Evolutionary conservation across 176 grass and related monocot genomes (phyloP).

Genomic region (Hordeum marinum): DNA sequence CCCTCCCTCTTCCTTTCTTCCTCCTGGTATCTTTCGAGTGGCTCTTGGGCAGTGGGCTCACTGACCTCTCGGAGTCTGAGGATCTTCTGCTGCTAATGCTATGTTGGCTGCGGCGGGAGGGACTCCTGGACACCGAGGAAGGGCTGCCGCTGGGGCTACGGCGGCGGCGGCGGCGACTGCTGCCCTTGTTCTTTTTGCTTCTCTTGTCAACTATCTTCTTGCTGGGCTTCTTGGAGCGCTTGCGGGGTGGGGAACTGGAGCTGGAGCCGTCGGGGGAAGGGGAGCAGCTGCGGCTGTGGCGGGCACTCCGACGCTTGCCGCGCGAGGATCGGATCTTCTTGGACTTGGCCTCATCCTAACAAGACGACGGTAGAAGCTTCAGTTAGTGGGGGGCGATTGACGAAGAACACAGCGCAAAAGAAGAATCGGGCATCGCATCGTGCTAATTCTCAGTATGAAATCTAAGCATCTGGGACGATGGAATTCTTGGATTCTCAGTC

Average conservation of each 20-base stretch:
- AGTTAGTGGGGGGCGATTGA: not conserved
- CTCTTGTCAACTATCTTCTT: conserved; percentile 34
- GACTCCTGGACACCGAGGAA: conserved; percentile 29
- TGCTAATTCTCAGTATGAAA: not conserved
- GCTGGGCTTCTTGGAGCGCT: conserved; percentile 40
- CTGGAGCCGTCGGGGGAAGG: not conserved
- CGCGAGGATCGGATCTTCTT: conserved; percentile 44
- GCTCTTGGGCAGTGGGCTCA: conserved; percentile 39
- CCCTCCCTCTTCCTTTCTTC: conserved; percentile 38
- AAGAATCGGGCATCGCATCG: not conserved
- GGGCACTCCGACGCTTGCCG: conserved; percentile 14
- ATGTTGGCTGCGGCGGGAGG: conserved; percentile 36
- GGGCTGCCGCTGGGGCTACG: conserved; percentile 19
- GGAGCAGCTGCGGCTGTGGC: conserved; percentile 10
- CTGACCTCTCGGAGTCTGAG: conserved; percentile 30
- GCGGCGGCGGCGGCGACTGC: not conserved
- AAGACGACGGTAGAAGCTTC: not conserved
- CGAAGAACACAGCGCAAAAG: not conserved
- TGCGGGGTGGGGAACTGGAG: conserved; percentile 25
- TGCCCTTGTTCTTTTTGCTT: conserved; percentile 29
- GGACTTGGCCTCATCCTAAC: conserved; percentile 31
- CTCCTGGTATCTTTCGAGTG: conserved; percentile 34
- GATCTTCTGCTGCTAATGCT: conserved; percentile 18
- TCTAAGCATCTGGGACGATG: not conserved
- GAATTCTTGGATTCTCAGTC: not conserved